Percentiles rank a stretch among this genome's conserved stretches.
These are phyloP conservation scores for Diaporthe vexans DNA, from an alignment of 2,329 filamentous ascomycete species.

Conservation along the genomic window DNA sequence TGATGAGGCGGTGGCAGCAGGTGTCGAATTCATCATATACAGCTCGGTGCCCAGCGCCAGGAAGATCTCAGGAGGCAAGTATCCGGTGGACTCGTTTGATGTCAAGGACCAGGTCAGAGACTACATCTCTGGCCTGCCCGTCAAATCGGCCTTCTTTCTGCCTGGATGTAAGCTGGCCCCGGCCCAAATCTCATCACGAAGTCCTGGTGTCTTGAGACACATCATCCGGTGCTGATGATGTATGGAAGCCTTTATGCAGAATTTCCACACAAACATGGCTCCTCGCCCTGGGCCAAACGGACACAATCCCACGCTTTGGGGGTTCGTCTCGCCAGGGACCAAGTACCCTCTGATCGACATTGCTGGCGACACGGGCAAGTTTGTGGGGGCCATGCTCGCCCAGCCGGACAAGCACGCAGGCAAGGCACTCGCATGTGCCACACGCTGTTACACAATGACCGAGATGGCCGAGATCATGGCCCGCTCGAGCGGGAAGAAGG, in stretches of 20 bases:
- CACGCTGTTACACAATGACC: slow-evolving; percentile 46
- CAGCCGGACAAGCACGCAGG: slow-evolving; percentile 44
- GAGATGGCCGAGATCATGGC: slow-evolving; percentile 50
- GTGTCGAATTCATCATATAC: slow-evolving; percentile 62
- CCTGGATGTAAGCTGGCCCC: neutral
- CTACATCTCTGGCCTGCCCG: slow-evolving; percentile 65
- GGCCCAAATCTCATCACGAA: too few relatives aligned
- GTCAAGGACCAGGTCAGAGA: slow-evolving; percentile 68
- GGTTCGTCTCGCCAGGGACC: slow-evolving; percentile 51
- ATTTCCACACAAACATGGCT: slow-evolving; percentile 51
- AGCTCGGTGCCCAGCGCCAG: slow-evolving; percentile 59
- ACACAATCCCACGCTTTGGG: slow-evolving; percentile 44
- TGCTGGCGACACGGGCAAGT: slow-evolving; percentile 57
- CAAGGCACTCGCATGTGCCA: slow-evolving; percentile 42
- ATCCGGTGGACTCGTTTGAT: slow-evolving; percentile 66
- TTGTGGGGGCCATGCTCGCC: slow-evolving; percentile 49
- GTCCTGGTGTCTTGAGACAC: neutral
- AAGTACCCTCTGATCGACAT: slow-evolving; percentile 56
- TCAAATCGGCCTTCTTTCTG: slow-evolving; percentile 50
- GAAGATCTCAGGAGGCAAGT: slow-evolving; percentile 54
- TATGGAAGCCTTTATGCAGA: slow-evolving; percentile 67
- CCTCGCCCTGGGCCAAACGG: slow-evolving; percentile 46
- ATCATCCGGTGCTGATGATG: slow-evolving; percentile 60
- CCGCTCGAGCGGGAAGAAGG: slow-evolving; percentile 51
- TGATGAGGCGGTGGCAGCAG: slow-evolving; percentile 59